A percentile compares a stretch with the other conserved stretches of the same genome.
Evolutionary conservation across 2,329 filamentous ascomycete genomes (phyloP).

Genomic region (Fusarium sp.): DNA sequence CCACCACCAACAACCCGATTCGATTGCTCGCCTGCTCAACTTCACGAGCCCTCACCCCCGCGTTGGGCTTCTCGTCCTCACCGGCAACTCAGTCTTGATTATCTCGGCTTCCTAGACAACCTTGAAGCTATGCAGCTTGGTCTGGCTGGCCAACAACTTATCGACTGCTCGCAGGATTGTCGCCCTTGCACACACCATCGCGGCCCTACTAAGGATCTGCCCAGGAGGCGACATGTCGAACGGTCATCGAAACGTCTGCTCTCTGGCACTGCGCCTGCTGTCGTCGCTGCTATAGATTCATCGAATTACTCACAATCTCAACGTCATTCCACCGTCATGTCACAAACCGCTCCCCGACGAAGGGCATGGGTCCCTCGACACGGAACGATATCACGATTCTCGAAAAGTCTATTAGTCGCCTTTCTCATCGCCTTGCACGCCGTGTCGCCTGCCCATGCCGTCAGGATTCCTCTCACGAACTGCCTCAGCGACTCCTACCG

Average conservation of each 20-base stretch:
- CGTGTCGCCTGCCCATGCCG: conserved; percentile 66
- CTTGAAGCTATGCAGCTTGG: conserved; percentile 45
- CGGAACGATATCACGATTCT: conserved; percentile 31
- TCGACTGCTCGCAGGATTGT: conserved; percentile 37
- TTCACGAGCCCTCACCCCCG: conserved; percentile 14
- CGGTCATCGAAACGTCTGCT: conserved; percentile 27
- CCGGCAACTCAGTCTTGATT: conserved; percentile 21
- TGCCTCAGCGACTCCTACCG: conserved; percentile 77
- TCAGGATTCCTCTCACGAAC: conserved; percentile 83
- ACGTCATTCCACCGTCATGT: conserved; percentile 34
- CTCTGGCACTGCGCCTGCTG: conserved; percentile 39
- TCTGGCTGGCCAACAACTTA: conserved; percentile 39
- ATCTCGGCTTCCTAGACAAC: conserved; percentile 18
- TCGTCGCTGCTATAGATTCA: conserved; percentile 32
- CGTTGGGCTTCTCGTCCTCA: conserved; percentile 19
- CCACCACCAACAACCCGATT: conserved; percentile 31
- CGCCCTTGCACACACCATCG: conserved; percentile 31
- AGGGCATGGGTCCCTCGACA: conserved; percentile 37
- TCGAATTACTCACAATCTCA: conserved; percentile 18
- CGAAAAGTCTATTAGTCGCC: conserved; percentile 51
- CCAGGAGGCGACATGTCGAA: conserved; percentile 43
- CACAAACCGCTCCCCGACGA: conserved; percentile 15
- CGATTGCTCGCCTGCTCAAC: conserved; percentile 21
- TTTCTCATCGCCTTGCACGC: conserved; percentile 56
- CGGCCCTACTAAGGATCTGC: conserved; percentile 27